A percentile compares a stretch with the other conserved stretches of the same genome.
These are phyloP conservation scores for Paramecium sexaurelia DNA, from an alignment of 73 alveolate genomes.

Conservation along the genomic window DNA sequence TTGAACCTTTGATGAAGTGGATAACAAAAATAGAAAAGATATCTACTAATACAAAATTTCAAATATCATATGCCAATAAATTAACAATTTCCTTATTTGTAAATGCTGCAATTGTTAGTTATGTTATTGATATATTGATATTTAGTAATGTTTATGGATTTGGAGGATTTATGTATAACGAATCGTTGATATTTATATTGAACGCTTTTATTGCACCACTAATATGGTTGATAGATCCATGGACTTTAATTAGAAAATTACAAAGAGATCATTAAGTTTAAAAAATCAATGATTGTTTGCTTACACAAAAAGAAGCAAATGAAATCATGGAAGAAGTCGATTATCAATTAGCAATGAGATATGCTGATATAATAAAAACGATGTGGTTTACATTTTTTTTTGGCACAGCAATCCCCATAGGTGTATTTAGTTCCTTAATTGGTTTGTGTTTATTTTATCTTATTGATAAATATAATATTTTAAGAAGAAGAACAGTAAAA, in stretches of 20 bases:
- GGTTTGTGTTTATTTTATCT: slow-evolving; percentile 38
- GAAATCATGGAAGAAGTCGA: slow-evolving; percentile 22
- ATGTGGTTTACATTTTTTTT: slow-evolving; percentile 68
- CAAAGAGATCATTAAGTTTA: slow-evolving; percentile 21
- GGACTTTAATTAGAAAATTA: slow-evolving; percentile 49
- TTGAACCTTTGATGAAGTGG: slow-evolving; percentile 13
- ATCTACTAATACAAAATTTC: slow-evolving; percentile 59
- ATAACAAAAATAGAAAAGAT: slow-evolving; percentile 33
- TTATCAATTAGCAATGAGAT: slow-evolving; percentile 57
- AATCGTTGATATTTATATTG: slow-evolving; percentile 47
- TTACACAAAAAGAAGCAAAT: slow-evolving; percentile 64
- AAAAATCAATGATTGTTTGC: slow-evolving; percentile 35
- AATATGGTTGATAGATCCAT: slow-evolving; percentile 64
- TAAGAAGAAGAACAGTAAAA: slow-evolving; percentile 64
- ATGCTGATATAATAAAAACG: slow-evolving; percentile 68
- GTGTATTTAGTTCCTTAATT: slow-evolving; percentile 60
- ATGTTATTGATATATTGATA: slow-evolving; percentile 45
- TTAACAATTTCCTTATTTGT: slow-evolving; percentile 59
- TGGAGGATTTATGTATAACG: slow-evolving; percentile 65
- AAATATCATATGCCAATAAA: slow-evolving; percentile 58
- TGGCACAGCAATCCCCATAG: slow-evolving; percentile 62
- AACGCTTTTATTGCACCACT: slow-evolving; percentile 59
- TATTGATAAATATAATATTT: slow-evolving; percentile 59
- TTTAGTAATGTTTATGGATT: slow-evolving; percentile 60
- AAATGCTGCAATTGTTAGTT: slow-evolving; percentile 62